A percentile compares a stretch with the other conserved stretches of the same genome.
Evolutionary conservation across 148 eudicot species (phyloP).

Genomic region (Rhododendron mucronatum): DNA sequence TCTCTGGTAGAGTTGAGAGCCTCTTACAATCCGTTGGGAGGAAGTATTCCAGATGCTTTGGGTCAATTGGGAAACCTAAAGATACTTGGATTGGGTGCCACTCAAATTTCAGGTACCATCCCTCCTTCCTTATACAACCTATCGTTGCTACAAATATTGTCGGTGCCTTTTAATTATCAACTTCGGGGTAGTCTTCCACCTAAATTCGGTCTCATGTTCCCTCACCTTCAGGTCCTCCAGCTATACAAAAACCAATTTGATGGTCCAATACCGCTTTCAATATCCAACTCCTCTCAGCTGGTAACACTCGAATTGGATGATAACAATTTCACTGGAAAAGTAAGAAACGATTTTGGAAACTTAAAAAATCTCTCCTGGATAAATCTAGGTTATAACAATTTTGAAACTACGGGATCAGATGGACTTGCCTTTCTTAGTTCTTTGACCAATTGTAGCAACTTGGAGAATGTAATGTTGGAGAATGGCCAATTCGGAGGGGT

Average conservation of each 20-base stretch:
- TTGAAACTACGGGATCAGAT: too few relatives aligned
- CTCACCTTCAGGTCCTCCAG: not conserved
- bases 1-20: not conserved
- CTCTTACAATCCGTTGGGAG: not conserved
- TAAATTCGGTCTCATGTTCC: not conserved
- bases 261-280: not conserved
- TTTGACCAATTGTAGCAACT: too few relatives aligned
- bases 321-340: too few relatives aligned
- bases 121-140: not conserved
- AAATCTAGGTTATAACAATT: too few relatives aligned
- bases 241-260: not conserved
- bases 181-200: not conserved
- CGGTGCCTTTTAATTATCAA: too few relatives aligned
- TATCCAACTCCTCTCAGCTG: slow-evolving; percentile 9
- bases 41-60: not conserved
- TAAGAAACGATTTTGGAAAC: too few relatives aligned
- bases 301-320: not conserved
- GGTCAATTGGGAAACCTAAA: not conserved
- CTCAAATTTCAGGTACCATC: not conserved
- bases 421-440: too few relatives aligned
- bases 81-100: not conserved
- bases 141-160: too few relatives aligned
- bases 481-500: not conserved
- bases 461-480: too few relatives aligned
- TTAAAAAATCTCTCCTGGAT: too few relatives aligned